Conservation (phyloP, 208 protist species). For the Trypanosomatidae sp. region DNA sequence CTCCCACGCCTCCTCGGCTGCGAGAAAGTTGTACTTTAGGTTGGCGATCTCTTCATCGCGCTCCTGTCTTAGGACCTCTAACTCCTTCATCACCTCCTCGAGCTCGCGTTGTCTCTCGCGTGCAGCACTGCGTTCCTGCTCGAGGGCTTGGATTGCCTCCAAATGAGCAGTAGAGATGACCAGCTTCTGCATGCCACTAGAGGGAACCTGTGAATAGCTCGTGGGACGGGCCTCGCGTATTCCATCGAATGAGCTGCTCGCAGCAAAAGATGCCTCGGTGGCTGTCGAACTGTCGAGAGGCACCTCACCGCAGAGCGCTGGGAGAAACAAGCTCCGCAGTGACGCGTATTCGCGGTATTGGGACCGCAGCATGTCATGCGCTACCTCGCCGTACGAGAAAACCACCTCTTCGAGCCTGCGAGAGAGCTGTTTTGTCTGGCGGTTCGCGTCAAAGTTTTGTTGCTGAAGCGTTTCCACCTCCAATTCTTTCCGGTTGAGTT, state of each 20-base stretch:
- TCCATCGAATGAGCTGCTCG: neutral
- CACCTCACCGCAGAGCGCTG: constrained; percentile 39
- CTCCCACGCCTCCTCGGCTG: constrained; percentile 52
- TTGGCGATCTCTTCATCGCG: constrained; percentile 56
- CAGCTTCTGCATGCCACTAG: constrained; percentile 15
- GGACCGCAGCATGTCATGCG: constrained; percentile 27
- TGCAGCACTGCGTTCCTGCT: constrained; percentile 47
- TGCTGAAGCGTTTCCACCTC: constrained; percentile 35
- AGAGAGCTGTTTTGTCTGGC: constrained; percentile 38
- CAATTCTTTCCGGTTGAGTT: constrained; percentile 21
- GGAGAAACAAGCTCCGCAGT: constrained; percentile 42
- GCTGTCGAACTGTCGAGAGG: neutral
- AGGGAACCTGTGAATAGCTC: neutral
- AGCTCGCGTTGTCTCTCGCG: constrained; percentile 43
- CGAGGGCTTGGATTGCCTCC: constrained; percentile 51
- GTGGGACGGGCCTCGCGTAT: neutral
- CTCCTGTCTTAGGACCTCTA: constrained; percentile 40
- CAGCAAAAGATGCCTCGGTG: neutral
- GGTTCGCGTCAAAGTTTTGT: constrained; percentile 35
- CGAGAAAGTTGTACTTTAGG: constrained; percentile 48
- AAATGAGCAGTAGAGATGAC: constrained; percentile 53
- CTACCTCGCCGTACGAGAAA: constrained; percentile 34
- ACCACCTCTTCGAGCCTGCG: constrained; percentile 31
- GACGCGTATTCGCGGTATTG: constrained; percentile 59
- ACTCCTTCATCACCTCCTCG: constrained; percentile 53